These are phyloP conservation scores for Tulasnella sp. DNA, from an alignment of 768 basidiomycete genomes.

Conservation along the genomic window DNA sequence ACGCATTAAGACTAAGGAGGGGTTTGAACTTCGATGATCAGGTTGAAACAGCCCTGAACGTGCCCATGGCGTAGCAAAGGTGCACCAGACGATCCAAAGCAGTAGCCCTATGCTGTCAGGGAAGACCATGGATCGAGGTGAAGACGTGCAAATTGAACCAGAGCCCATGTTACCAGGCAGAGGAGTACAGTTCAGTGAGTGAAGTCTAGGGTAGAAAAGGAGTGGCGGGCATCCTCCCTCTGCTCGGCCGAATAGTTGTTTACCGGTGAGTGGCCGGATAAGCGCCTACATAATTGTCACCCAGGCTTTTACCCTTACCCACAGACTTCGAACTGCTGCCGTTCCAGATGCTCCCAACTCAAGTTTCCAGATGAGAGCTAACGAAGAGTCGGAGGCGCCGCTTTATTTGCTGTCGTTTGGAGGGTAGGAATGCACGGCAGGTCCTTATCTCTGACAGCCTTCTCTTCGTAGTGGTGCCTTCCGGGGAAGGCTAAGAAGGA, in stretches of 20 bases:
- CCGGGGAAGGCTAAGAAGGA: no score
- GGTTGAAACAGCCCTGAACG: no score
- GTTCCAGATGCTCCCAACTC: no score
- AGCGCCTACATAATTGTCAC: neutral
- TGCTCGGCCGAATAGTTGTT: neutral
- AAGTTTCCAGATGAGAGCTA: no score
- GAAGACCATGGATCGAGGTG: neutral
- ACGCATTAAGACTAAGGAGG: neutral
- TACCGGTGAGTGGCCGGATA: neutral
- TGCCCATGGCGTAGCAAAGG: neutral
- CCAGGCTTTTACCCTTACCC: neutral
- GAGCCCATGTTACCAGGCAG: neutral
- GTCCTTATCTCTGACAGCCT: no score
- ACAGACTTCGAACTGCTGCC: no score
- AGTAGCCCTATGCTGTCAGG: neutral
- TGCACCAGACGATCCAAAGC: neutral
- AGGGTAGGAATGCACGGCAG: no score
- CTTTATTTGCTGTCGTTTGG: no score
- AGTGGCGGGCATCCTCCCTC: neutral
- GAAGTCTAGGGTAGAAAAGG: neutral
- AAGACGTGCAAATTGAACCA: neutral
- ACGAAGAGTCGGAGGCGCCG: no score
- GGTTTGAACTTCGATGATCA: neutral
- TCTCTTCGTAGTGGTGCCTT: no score
- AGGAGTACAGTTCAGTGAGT: neutral